Conservation (phyloP, 192 early-diverging fungal genomes). For the Rhizophagus prolifer region DNA sequence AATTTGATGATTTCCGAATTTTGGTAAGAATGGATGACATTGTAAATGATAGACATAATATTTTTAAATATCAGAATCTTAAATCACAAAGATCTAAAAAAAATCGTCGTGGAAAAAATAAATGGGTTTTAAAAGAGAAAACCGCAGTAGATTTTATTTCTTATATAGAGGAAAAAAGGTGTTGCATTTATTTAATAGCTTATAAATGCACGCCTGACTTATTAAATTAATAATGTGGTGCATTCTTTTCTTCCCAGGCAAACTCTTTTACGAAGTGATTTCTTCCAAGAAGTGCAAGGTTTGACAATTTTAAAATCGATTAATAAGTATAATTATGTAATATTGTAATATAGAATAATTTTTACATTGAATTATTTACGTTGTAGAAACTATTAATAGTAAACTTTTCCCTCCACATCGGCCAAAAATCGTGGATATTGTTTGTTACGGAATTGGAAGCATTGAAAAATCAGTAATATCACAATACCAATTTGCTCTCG, state of each 20-base stretch:
- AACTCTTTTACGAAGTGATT: neutral
- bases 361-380: neutral
- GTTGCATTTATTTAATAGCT: neutral
- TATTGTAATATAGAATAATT: neutral
- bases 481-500: conserved; percentile 41
- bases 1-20: too few species aligned
- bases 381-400: conserved; percentile 7
- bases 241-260: neutral
- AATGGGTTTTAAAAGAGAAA: neutral
- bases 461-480: conserved; percentile 39
- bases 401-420: conserved; percentile 4
- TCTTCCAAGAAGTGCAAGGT: neutral
- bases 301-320: neutral
- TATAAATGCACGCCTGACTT: neutral
- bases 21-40: too few species aligned
- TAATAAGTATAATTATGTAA: too few species aligned
- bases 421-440: conserved; percentile 33
- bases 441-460: conserved; percentile 44
- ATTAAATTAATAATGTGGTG: neutral
- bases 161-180: neutral
- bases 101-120: neutral
- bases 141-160: neutral
- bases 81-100: neutral
- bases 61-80: neutral
- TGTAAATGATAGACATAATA: neutral